Evolutionary conservation across 805 yeast species (phyloP), one percentile per base, ranked within the genome.

Genomic region (Ascoidea asiatica): DNA sequence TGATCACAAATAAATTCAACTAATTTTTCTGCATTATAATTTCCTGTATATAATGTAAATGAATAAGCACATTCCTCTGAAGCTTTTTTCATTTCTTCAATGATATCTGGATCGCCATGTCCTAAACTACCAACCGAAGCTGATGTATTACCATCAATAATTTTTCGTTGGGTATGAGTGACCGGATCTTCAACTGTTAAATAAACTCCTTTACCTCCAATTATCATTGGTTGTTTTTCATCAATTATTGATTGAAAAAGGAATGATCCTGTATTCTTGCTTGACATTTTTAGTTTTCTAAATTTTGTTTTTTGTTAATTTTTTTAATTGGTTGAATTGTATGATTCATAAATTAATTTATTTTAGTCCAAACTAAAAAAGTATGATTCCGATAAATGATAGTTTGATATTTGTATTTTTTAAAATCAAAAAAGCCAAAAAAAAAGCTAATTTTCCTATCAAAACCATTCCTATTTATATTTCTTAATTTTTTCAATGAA

Each of bases 71-170:
- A 52, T 35, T 54, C 57, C 44, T 60, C 60, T 5, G 65, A 66
- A 22, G 69, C 70, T 15, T 60, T 56, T 18, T 54, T 52, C 62
- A 70, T 67, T 41, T 63, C 66, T 4, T 59, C 56, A 42, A 58
- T 54, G 45, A 70, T 63, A 38, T 67, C 71, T 19, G 53, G 58
- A 46, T 68, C 70, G 38, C 60, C 57, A 44, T 70, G 73, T 33
- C 75, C 76, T 18, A 70, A 57, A 1, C 72, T 63, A n/a, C 68
- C 67, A 37, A 70, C 75, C 19, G 76, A 74, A 18, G 76, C 76
- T 51, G 75, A 75, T 4, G 74, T 68, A 55, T 59, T 57, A 20
- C 67, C 73, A 49, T 70, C 75, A 23, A 67, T 50, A 15, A 65
- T 53, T 42, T 56, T 60, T 19, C 44, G 56, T 40, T 48, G 45